Conservation (phyloP, 305 asterid species). For the Fraxinus angustifolia region DNA sequence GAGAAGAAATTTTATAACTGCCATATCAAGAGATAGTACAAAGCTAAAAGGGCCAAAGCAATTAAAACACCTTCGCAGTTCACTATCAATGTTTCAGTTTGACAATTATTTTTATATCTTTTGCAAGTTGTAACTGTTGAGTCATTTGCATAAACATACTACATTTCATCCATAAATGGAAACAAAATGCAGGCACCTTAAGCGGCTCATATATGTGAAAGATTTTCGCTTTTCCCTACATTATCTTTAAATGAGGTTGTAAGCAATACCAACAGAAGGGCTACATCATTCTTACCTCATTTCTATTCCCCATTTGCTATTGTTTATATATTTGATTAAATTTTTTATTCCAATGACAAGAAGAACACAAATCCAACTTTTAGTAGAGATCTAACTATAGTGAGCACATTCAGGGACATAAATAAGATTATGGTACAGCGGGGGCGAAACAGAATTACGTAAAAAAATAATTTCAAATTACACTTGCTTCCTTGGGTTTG, state of each 20-base stretch:
- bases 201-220: not conserved
- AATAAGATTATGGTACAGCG: not conserved
- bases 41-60: slow-evolving; percentile 10
- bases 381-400: not conserved
- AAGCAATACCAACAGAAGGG: not conserved
- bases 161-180: not conserved
- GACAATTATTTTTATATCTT: not conserved
- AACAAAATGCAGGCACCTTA: not conserved
- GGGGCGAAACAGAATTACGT: not conserved
- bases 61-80: not conserved
- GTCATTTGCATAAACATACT: not conserved
- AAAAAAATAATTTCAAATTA: not conserved
- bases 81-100: not conserved
- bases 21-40: not conserved
- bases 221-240: not conserved
- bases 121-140: not conserved
- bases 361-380: not conserved
- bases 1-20: not conserved
- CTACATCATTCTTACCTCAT: not conserved
- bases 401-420: not conserved
- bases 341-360: not conserved
- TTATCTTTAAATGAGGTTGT: not conserved
- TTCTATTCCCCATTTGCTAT: not conserved
- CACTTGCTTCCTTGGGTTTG: too few relatives aligned
- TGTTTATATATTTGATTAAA: not conserved